Evolutionary conservation across 2,329 filamentous ascomycete genomes (phyloP).

Genomic region (Aspergillus fijiensis): DNA sequence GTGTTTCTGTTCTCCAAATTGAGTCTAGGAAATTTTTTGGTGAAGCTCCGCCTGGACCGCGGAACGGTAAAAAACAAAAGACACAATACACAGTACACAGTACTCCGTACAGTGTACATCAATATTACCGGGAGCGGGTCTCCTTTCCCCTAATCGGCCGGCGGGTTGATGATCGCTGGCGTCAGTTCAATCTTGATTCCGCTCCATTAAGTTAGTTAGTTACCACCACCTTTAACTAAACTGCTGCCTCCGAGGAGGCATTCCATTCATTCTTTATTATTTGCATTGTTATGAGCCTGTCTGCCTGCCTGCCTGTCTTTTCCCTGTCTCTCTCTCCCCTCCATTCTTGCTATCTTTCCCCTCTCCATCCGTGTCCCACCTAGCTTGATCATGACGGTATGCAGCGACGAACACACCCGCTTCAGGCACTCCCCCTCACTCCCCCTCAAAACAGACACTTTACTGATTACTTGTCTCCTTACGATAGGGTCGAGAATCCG

Average conservation of each 20-base stretch:
- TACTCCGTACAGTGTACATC: neutral
- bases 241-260: slow-evolving; percentile 3
- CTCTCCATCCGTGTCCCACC: slow-evolving; percentile 11
- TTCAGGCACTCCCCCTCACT: slow-evolving; percentile 4
- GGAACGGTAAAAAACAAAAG: neutral
- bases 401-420: slow-evolving; percentile 5
- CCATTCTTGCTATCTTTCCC: slow-evolving; percentile 9
- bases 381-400: slow-evolving; percentile 25
- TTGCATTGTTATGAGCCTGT: slow-evolving; percentile 14
- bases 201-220: neutral
- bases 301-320: slow-evolving; percentile 1
- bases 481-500: slow-evolving; percentile 53
- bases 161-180: neutral
- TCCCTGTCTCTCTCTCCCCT: slow-evolving; percentile 18
- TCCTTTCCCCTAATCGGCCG: neutral
- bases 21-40: slow-evolving; percentile 4
- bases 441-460: neutral
- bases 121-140: neutral
- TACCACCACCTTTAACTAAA: neutral
- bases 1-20: neutral
- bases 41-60: slow-evolving; percentile 18
- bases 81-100: too few relatives aligned
- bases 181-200: neutral
- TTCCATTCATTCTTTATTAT: neutral
- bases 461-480: slow-evolving; percentile 8